Base-by-base conservation (phyloP, 257 asterid genomes). In the Osmanthus fragrans region DNA sequence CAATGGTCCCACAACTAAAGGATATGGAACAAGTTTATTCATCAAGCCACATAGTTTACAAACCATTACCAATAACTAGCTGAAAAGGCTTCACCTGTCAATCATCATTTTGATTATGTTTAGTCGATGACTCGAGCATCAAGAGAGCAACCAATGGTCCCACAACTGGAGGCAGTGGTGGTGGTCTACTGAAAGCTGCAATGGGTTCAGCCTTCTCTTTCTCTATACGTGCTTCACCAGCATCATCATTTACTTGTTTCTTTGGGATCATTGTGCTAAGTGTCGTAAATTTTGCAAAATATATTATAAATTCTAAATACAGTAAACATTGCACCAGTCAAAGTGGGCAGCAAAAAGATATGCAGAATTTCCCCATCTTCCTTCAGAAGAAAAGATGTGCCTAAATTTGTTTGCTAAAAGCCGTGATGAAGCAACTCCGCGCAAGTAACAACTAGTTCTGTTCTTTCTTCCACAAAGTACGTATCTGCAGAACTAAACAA, bases 111-210 rank as follows among this genome's bases (percentile, higher is more conserved):
- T 73, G 80, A 60, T 90, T 92, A 65, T 30, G 32, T 30, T 30
- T 30, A 30, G 32, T 79, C 86, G 88, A 85, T 5, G 90, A 81
- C 39, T 88, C 90, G 71, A 90, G 80, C 85, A 92, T 4, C 0
- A 90, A 82, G 30, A 88, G 78, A 75, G 86, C 94, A 75, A 90
- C 80, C 80, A 92, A 66, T 8, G 96, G 88, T 23, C 94, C 96
- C 18, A 92, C 82, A 64, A 87, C 81, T 0, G 94, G 96, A 13
- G 92, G 86, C 25, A 88, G 77, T 1, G 85, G 92, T 0, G 92
- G 91, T 0, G 93, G 92, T 73, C 87, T 84, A 81, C 93, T 81
- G 27, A 25, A 25, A 25, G 27, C 27, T 77, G 82, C 91, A 27
- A 82, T 71, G 25, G 49, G 32, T 30, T 30, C 32, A 30, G 32